A percentile compares a stretch with the other conserved stretches of the same genome.
Evolutionary conservation across 768 basidiomycete genomes (phyloP).

Genomic region (Tulasnella sp.): DNA sequence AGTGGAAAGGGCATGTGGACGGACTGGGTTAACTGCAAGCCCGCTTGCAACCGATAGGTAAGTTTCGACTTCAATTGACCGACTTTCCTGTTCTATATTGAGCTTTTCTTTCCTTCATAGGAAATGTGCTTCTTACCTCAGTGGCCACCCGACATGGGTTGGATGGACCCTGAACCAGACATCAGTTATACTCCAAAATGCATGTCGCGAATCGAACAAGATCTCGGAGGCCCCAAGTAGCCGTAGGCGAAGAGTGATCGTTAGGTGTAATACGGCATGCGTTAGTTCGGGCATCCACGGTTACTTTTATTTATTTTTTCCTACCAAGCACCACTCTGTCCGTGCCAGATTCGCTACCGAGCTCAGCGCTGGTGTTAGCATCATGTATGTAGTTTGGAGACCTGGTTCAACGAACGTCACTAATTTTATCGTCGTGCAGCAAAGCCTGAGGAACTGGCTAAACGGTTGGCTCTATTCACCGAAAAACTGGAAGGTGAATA

Average conservation of each 20-base stretch:
- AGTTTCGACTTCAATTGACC: background rate
- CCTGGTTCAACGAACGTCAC: background rate
- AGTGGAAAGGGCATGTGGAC: background rate
- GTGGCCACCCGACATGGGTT: background rate
- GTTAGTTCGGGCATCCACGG: too few species aligned
- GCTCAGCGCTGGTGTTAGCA: constrained; percentile 22
- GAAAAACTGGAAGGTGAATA: background rate
- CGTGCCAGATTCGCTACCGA: constrained; percentile 30
- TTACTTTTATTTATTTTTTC: too few species aligned
- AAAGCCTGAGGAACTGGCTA: background rate
- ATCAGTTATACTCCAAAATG: background rate
- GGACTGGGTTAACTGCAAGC: constrained; percentile 6
- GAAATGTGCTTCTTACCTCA: background rate
- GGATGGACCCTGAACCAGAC: background rate
- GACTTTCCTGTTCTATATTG: background rate
- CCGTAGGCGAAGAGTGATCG: too few species aligned
- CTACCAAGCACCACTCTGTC: background rate
- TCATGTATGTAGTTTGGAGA: background rate
- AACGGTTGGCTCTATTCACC: background rate
- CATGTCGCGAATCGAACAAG: background rate
- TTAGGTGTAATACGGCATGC: too few species aligned
- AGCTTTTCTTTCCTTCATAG: background rate
- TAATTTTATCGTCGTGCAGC: background rate
- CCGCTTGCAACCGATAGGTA: background rate
- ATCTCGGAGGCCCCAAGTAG: background rate